A percentile compares a stretch with the other conserved stretches of the same genome.
phyloP scores from a whole-genome alignment of 441 rosid genomes.

The Mallotus japonicus region DNA sequence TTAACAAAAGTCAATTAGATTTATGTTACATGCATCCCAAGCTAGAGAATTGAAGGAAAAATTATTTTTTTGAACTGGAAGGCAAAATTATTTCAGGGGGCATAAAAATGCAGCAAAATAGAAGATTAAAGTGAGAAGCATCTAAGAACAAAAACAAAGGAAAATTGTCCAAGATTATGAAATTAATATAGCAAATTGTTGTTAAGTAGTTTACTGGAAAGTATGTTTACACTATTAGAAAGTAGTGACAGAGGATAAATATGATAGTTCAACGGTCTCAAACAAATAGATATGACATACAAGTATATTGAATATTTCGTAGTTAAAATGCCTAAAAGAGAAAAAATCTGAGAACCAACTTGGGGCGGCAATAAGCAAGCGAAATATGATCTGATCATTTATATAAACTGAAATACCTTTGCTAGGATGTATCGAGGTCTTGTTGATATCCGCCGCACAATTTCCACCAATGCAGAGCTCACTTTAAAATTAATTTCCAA shows the following conservation, averaged over 20 bases:
- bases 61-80: neutral
- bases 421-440: slow-evolving; percentile 96
- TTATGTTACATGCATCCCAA: neutral
- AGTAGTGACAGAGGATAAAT: neutral
- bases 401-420: slow-evolving; percentile 51
- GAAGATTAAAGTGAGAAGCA: neutral
- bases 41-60: neutral
- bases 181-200: neutral
- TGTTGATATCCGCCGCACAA: slow-evolving; percentile 67
- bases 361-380: neutral
- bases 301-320: neutral
- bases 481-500: slow-evolving; percentile 92
- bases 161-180: neutral
- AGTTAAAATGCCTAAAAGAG: neutral
- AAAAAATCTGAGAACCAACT: neutral
- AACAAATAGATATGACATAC: slow-evolving; percentile 2
- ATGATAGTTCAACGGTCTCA: neutral
- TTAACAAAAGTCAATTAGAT: too few species aligned
- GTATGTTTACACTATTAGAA: neutral
- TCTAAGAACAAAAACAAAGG: neutral
- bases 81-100: neutral
- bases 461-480: slow-evolving; percentile 95
- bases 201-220: neutral
- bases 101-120: neutral
- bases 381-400: neutral